A percentile compares a stretch with the other conserved stretches of the same genome.
These are phyloP conservation scores for Malus asiatica DNA, from an alignment of 306 rosid genomes.

Conservation along the genomic window DNA sequence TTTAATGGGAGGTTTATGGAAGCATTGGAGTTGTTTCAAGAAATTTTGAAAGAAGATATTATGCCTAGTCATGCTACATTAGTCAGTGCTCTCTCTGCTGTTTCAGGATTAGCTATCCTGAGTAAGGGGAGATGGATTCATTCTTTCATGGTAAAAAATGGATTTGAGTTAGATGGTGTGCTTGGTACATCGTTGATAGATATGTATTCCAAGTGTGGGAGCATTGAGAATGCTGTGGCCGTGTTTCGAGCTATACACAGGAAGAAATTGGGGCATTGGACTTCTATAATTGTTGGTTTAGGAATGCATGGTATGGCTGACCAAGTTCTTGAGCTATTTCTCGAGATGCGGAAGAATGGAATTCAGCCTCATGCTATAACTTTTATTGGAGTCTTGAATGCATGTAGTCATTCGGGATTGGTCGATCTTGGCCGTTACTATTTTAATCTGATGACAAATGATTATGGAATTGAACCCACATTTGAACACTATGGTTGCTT, in stretches of 20 bases:
- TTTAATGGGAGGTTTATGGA: conserved; percentile 35
- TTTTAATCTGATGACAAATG: conserved; percentile 41
- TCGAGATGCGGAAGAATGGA: conserved; percentile 34
- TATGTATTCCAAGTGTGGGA: conserved; percentile 57
- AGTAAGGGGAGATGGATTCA: conserved; percentile 49
- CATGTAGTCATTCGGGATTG: conserved; percentile 57
- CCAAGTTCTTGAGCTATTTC: conserved; percentile 39
- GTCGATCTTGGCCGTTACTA: conserved; percentile 33
- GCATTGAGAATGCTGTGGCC: conserved; percentile 36
- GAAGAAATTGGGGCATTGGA: conserved; percentile 60
- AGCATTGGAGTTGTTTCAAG: conserved; percentile 31
- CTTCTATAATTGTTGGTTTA: conserved; percentile 43
- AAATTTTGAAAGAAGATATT: conserved; percentile 31
- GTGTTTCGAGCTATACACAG: conserved; percentile 25
- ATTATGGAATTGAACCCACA: conserved; percentile 44
- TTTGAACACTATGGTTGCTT: conserved; percentile 59
- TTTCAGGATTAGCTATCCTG: conserved; percentile 36
- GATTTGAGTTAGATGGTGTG: conserved; percentile 42
- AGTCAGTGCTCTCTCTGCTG: conserved; percentile 37
- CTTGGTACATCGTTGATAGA: conserved; percentile 45
- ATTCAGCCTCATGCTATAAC: conserved; percentile 47
- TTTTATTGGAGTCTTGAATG: conserved; percentile 53
- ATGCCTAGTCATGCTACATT: conserved; percentile 43
- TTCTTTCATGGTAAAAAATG: conserved; percentile 39
- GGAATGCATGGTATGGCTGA: conserved; percentile 59